Base-by-base conservation (phyloP, 805 yeast species). In the Debaryomyces tyrocola region DNA sequence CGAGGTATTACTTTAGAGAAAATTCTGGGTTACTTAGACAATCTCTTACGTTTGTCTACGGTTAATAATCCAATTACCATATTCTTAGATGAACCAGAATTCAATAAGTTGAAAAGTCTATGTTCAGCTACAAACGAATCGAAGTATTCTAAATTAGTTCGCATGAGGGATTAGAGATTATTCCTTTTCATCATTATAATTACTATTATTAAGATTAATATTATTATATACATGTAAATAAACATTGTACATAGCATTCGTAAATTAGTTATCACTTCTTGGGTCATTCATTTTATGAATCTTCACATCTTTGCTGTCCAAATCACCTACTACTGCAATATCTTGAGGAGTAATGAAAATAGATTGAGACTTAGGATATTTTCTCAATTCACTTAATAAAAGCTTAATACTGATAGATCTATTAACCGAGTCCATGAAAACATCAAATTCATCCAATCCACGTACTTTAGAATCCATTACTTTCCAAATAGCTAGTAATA, bases 391-490 rank as follows among this genome's bases (percentile, higher is more conserved):
- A 20, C 78, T 78, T 40, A 90, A 70, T 61, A 94, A 83, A 51
- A 91, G 67, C 40, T 80, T 75, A 60, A 94, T 82, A 49, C 96
- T 90, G 43, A 87, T 79, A 38, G 84, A 77, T 53, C 99, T 78
- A 61, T 91, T 90, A 14, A 90, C 88, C 41, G 90, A 89, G 64
- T 94, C 99, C 99, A 94, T 94, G 59, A 84, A 94, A 17, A 94
- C 99, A 67, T 94, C 99, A 63, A 87, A 94, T 65, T 94, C 99
- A 66, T 94, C 99, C 49, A 94, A 70, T 0, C 97, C 97, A 49
- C 95, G 80, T 15, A 94, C 79, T 46, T 87, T 80, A 0, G 96
- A 85, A 50, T 85, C 82, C 96, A 94, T 91, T 21, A 89, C 85
- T 52, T 83, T 82, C 99, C 99, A 94, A 24, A 96, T 86, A 0